Conservation (phyloP, 306 rosid species). For the Rosa rugosa region DNA sequence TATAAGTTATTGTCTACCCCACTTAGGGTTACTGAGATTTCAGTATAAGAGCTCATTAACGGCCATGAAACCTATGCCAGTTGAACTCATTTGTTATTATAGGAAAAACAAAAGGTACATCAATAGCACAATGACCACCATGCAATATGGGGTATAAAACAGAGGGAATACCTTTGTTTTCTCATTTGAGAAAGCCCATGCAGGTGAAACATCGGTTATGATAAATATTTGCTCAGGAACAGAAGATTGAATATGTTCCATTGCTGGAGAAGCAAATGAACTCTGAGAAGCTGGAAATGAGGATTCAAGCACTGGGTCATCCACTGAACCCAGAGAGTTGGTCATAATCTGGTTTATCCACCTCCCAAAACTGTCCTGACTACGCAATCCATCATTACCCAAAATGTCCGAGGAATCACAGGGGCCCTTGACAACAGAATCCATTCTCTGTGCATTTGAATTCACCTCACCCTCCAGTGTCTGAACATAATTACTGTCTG, state of each 20-base stretch:
- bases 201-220: conserved; percentile 76
- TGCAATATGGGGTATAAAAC: conserved; percentile 5
- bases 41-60: background rate
- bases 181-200: conserved; percentile 76
- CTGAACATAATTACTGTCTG: conserved; percentile 32
- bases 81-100: background rate
- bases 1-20: background rate
- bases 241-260: conserved; percentile 51
- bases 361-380: conserved; percentile 90
- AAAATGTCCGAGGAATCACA: conserved; percentile 33
- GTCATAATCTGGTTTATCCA: conserved; percentile 63
- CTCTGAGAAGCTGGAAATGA: conserved; percentile 48
- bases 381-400: conserved; percentile 54
- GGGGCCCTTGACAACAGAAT: conserved; percentile 31
- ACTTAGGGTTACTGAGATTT: background rate
- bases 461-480: conserved; percentile 39
- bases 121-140: conserved; percentile 11
- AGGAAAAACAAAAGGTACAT: conserved; percentile 20
- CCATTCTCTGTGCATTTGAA: conserved; percentile 38
- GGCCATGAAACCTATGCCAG: background rate
- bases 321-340: conserved; percentile 57
- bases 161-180: conserved; percentile 74
- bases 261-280: conserved; percentile 37
- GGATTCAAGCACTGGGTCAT: conserved; percentile 53
- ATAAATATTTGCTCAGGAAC: conserved; percentile 67